Percentiles rank a stretch among this genome's conserved stretches.
phyloP scores from a whole-genome alignment of 441 rosid genomes.

The Croton laevigatus region DNA sequence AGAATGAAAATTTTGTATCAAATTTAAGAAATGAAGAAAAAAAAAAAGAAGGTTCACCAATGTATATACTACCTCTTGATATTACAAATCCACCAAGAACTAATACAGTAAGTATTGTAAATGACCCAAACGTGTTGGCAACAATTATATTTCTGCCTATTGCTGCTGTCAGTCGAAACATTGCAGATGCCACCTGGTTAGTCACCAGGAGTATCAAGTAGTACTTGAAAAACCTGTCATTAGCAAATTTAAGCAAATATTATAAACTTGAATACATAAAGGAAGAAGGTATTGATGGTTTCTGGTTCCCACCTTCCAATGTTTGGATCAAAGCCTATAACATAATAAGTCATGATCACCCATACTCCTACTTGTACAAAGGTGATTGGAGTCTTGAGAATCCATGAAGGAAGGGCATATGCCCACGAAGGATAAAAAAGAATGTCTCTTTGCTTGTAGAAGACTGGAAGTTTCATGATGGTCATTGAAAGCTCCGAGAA shows the following conservation, averaged over 20 bases:
- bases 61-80: conserved; percentile 42
- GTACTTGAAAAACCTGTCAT: conserved; percentile 64
- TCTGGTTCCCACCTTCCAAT: conserved; percentile 48
- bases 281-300: conserved; percentile 1
- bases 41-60: no score
- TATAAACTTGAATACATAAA: neutral
- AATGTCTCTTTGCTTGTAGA: conserved; percentile 72
- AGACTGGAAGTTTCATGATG: conserved; percentile 65
- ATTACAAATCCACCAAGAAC: conserved; percentile 65
- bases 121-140: conserved; percentile 59
- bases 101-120: conserved; percentile 40
- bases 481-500: conserved; percentile 64
- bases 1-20: conserved; percentile 8
- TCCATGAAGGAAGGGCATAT: conserved; percentile 62
- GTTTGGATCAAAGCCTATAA: conserved; percentile 62
- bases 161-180: conserved; percentile 53
- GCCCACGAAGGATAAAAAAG: conserved; percentile 73
- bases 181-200: conserved; percentile 54
- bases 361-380: conserved; percentile 52
- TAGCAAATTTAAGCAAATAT: conserved; percentile 2
- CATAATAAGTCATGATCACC: conserved; percentile 57
- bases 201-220: conserved; percentile 42
- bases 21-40: neutral
- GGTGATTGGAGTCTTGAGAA: conserved; percentile 64
- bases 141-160: conserved; percentile 59